Percentiles rank a stretch among this genome's conserved stretches.
Conservation (phyloP, 208 protist genomes). For the Leptomonas seymouri region DNA sequence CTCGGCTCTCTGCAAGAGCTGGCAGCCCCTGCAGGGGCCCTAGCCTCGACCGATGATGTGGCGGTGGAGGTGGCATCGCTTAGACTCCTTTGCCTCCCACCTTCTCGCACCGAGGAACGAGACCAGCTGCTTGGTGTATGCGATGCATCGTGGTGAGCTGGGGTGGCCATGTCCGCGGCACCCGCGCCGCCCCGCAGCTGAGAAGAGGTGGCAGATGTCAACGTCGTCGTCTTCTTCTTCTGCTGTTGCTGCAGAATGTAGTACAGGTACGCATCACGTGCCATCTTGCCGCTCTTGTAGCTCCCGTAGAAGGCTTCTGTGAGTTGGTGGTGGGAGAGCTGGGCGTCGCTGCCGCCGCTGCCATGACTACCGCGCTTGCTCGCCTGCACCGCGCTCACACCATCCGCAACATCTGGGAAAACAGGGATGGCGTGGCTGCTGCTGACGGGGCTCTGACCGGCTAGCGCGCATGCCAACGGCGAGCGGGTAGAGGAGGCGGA, state of each 20-base stretch:
- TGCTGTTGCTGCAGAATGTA: constrained; percentile 40
- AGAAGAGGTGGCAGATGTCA: background rate
- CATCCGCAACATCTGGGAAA: no score
- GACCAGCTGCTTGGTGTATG: background rate
- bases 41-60: no score
- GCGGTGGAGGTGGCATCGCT: no score
- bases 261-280: constrained; percentile 68
- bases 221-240: background rate
- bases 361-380: background rate
- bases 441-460: constrained; percentile 1
- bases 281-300: constrained; percentile 55
- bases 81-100: no score
- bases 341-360: constrained; percentile 7
- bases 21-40: no score
- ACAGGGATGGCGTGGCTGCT: background rate
- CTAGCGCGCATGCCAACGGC: background rate
- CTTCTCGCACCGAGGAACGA: no score
- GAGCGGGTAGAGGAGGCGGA: background rate
- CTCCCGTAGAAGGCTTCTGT: constrained; percentile 71
- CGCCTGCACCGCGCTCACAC: background rate
- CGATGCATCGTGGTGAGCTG: background rate
- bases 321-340: constrained; percentile 64
- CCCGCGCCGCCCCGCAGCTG: background rate
- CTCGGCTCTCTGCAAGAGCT: no score
- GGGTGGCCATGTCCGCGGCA: background rate